These are phyloP conservation scores for Lactifluus pinguis DNA, from an alignment of 768 basidiomycete genomes.

Conservation along the genomic window DNA sequence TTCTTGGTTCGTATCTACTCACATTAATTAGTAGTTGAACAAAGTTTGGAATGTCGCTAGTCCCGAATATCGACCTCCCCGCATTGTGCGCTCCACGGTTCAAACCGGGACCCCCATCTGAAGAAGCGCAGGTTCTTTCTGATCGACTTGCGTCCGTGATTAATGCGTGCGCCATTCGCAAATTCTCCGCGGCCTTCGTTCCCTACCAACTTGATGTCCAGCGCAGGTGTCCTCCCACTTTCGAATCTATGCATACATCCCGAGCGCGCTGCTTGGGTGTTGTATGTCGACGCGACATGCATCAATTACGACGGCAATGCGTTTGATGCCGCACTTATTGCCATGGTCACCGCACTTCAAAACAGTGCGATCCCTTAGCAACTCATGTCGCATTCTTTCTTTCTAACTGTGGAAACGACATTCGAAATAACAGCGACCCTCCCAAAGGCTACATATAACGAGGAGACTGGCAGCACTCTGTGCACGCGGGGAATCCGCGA, in stretches of 20 bases:
- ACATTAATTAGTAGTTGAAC: neutral
- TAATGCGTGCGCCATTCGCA: slow-evolving; percentile 52
- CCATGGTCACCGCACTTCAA: slow-evolving; percentile 77
- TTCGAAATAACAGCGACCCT: slow-evolving; percentile 42
- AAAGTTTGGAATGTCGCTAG: slow-evolving; percentile 24
- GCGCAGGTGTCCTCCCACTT: slow-evolving; percentile 58
- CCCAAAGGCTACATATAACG: slow-evolving; percentile 63
- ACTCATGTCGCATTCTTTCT: neutral
- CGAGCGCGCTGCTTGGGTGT: slow-evolving; percentile 78
- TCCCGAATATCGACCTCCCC: slow-evolving; percentile 91
- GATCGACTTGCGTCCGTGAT: slow-evolving; percentile 65
- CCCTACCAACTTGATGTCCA: slow-evolving; percentile 25
- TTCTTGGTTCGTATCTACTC: slow-evolving; percentile 51
- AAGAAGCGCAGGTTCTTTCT: slow-evolving; percentile 89
- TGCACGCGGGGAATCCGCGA: slow-evolving; percentile 45
- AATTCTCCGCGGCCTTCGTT: neutral
- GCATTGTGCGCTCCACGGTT: slow-evolving; percentile 90
- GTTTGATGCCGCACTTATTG: slow-evolving; percentile 83
- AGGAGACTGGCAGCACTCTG: slow-evolving; percentile 50
- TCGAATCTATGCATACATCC: slow-evolving; percentile 70
- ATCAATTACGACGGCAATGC: slow-evolving; percentile 97
- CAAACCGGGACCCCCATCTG: slow-evolving; percentile 90
- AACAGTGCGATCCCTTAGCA: slow-evolving; percentile 51
- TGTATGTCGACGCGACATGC: slow-evolving; percentile 93
- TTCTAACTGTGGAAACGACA: neutral